Percentiles rank a stretch among this genome's conserved stretches.
Evolutionary conservation across 176 grass and related monocot genomes (phyloP).

Genomic region (Lolium perenne): DNA sequence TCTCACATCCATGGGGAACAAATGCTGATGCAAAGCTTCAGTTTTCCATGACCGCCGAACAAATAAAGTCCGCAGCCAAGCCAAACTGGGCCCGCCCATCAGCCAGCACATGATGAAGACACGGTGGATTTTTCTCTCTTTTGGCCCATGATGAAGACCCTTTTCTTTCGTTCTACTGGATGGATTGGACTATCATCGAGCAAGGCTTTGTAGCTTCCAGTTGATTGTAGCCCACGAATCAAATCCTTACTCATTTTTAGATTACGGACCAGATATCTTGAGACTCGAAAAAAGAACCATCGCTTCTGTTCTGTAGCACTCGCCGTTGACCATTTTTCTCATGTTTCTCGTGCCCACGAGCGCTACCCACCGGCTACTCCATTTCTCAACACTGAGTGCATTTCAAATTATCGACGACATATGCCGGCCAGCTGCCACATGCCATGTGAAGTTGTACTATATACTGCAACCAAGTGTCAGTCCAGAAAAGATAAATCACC

Average conservation of each 20-base stretch:
- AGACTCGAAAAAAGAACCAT: neutral
- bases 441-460: slow-evolving; percentile 20
- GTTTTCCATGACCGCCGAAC: too few species aligned
- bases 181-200: too few species aligned
- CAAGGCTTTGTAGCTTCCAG: too few species aligned
- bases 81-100: too few species aligned
- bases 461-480: neutral
- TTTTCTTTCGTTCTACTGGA: too few species aligned
- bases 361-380: neutral
- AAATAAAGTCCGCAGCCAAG: too few species aligned
- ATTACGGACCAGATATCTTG: neutral
- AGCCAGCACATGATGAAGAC: too few species aligned
- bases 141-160: too few species aligned
- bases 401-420: neutral
- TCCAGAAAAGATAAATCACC: neutral
- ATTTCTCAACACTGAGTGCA: neutral
- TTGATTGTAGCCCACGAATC: too few species aligned
- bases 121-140: too few species aligned
- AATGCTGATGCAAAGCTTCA: too few species aligned
- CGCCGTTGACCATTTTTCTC: neutral
- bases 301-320: neutral
- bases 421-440: neutral
- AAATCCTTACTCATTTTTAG: neutral
- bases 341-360: neutral
- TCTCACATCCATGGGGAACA: too few species aligned